phyloP scores from a whole-genome alignment of 345 rosid genomes.

The Corchorus olitorius region DNA sequence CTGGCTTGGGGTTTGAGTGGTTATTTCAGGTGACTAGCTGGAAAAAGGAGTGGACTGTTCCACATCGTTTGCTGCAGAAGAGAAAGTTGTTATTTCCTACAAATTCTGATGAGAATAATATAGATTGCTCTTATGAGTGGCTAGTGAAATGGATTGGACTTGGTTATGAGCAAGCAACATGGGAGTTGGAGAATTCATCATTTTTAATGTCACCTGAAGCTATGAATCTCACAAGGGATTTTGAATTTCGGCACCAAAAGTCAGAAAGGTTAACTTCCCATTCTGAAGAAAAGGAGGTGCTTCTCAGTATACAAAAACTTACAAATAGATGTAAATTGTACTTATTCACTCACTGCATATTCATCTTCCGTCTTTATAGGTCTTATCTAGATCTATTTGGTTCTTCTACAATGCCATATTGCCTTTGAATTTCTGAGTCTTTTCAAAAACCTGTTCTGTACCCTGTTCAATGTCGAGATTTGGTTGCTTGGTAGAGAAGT shows the following conservation, averaged over 20 bases:
- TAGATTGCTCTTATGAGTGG: slow-evolving; percentile 46
- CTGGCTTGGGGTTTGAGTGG: not conserved
- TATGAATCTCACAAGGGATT: slow-evolving; percentile 40
- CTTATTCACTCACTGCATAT: not conserved
- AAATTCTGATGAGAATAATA: slow-evolving; percentile 20
- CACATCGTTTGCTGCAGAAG: slow-evolving; percentile 47
- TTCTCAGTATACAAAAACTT: not conserved
- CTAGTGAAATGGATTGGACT: slow-evolving; percentile 67
- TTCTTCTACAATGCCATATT: not conserved
- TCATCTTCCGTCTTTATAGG: not conserved
- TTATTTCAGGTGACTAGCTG: slow-evolving; percentile 39
- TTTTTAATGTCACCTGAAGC: slow-evolving; percentile 39
- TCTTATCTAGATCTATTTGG: not conserved
- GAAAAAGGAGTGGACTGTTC: slow-evolving; percentile 50
- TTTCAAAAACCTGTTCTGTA: not conserved
- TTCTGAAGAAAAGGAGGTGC: slow-evolving; percentile 32
- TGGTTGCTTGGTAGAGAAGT: not conserved
- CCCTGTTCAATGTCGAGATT: not conserved
- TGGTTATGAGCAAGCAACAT: slow-evolving; percentile 54
- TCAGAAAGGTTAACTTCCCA: slow-evolving; percentile 24
- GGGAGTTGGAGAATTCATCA: slow-evolving; percentile 57
- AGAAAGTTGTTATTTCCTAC: slow-evolving; percentile 27
- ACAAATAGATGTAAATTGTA: not conserved
- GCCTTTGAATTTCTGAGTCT: not conserved
- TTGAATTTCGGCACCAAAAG: slow-evolving; percentile 40